These are phyloP conservation scores for Cladophialophora immunda DNA, from an alignment of 2,329 filamentous ascomycete species.

Conservation along the genomic window DNA sequence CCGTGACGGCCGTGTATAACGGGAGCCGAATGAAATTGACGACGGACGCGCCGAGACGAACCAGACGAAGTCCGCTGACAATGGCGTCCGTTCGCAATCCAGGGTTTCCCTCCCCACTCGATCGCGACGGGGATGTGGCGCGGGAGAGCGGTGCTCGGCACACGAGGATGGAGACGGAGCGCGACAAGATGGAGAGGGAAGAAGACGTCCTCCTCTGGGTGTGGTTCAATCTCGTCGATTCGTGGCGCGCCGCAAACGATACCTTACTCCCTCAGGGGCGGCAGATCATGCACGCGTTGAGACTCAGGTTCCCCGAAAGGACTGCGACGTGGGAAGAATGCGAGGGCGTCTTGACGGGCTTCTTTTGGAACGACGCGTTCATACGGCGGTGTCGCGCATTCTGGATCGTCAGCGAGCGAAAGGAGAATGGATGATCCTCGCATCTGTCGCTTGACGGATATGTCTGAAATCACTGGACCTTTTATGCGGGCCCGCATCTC, in stretches of 20 bases:
- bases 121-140: not conserved
- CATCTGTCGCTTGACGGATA: not conserved
- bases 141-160: too few relatives aligned
- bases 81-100: not conserved
- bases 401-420: not conserved
- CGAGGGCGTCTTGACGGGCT: not conserved
- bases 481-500: not conserved
- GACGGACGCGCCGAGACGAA: not conserved
- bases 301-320: not conserved
- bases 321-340: not conserved
- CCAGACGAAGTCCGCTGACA: not conserved
- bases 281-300: not conserved
- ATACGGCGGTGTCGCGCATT: conserved; percentile 5
- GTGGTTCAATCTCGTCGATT: conserved; percentile 6
- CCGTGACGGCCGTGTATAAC: conserved; percentile 10
- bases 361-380: not conserved
- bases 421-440: conserved; percentile 1
- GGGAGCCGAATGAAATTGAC: conserved; percentile 4
- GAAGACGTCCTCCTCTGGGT: conserved; percentile 11
- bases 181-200: not conserved
- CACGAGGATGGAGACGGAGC: not conserved
- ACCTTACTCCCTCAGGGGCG: not conserved
- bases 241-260: conserved; percentile 8
- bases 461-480: not conserved
- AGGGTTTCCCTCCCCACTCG: not conserved